phyloP scores from a whole-genome alignment of 2,329 filamentous ascomycete genomes.

The Fusarium sambucinum region DNA sequence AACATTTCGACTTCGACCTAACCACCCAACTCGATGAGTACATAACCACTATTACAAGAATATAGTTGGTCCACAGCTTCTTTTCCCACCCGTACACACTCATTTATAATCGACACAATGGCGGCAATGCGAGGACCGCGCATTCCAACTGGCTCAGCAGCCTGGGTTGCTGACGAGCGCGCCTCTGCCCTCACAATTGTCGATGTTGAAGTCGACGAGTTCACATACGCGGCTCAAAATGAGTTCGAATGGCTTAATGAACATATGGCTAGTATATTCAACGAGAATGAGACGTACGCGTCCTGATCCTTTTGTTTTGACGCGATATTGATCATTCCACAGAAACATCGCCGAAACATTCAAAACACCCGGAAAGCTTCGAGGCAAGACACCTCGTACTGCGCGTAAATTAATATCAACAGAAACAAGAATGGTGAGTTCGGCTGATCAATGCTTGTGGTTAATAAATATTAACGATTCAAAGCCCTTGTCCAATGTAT shows the following conservation, averaged over 20 bases:
- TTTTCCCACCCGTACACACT: constrained; percentile 10
- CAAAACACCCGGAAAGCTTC: constrained; percentile 88
- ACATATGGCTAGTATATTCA: constrained; percentile 96
- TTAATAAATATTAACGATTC: constrained; percentile 44
- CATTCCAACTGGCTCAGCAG: constrained; percentile 79
- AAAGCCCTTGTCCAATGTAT: constrained; percentile 71
- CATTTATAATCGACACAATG: constrained; percentile 49
- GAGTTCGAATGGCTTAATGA: constrained; percentile 99
- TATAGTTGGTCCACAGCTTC: constrained; percentile 33
- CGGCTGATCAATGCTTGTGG: constrained; percentile 8
- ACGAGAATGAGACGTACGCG: constrained; percentile 82
- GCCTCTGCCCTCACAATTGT: constrained; percentile 81
- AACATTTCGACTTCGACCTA: constrained; percentile 26
- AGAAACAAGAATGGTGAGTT: constrained; percentile 73
- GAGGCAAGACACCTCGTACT: constrained; percentile 83
- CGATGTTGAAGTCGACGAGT: constrained; percentile 89
- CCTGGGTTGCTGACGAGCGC: constrained; percentile 90
- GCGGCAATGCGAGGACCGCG: constrained; percentile 67
- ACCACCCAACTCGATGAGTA: constrained; percentile 40
- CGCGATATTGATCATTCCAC: constrained; percentile 29
- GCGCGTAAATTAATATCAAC: constrained; percentile 69
- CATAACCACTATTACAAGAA: constrained; percentile 36
- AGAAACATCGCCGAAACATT: constrained; percentile 96
- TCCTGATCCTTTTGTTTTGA: constrained; percentile 5
- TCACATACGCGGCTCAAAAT: constrained; percentile 90